Conservation (phyloP, 1,139 yeast genomes). For the Hyphopichia wangnamkhiaoensis region DNA sequence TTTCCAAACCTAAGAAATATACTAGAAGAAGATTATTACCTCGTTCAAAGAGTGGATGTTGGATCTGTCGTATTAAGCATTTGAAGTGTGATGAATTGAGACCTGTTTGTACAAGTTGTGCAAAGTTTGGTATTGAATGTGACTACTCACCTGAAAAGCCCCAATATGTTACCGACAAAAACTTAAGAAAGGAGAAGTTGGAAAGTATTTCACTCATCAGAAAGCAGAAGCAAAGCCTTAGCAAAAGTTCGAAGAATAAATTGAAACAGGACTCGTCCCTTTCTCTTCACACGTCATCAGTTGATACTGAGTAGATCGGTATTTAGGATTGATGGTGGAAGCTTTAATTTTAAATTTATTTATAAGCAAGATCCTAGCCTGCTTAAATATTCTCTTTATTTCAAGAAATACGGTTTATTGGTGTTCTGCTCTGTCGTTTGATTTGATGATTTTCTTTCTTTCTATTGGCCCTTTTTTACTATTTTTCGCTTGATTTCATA, state of each 20-base stretch:
- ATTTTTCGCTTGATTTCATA: too few relatives aligned
- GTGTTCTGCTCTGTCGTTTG: too few relatives aligned
- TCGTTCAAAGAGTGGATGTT: slow-evolving; percentile 48
- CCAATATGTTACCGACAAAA: slow-evolving; percentile 40
- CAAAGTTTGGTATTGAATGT: slow-evolving; percentile 44
- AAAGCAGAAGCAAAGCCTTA: slow-evolving; percentile 24
- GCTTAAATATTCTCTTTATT: too few relatives aligned
- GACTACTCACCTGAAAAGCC: slow-evolving; percentile 48
- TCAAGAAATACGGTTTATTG: too few relatives aligned
- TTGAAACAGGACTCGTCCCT: background rate
- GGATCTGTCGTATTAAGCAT: slow-evolving; percentile 53
- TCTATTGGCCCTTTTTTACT: too few relatives aligned
- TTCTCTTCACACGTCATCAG: background rate
- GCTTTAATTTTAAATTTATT: too few relatives aligned
- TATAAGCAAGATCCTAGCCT: too few relatives aligned
- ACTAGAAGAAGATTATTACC: slow-evolving; percentile 46
- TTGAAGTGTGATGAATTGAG: slow-evolving; percentile 47
- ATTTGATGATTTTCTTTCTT: too few relatives aligned
- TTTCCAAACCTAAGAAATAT: slow-evolving; percentile 31
- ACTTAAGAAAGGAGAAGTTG: slow-evolving; percentile 36
- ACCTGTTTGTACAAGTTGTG: slow-evolving; percentile 42
- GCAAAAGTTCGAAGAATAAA: background rate
- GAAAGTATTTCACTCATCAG: slow-evolving; percentile 33
- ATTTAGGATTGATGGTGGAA: too few relatives aligned
- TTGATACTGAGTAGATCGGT: too few relatives aligned